phyloP scores from a whole-genome alignment of 768 basidiomycete species.

The Lentinula edodes region DNA sequence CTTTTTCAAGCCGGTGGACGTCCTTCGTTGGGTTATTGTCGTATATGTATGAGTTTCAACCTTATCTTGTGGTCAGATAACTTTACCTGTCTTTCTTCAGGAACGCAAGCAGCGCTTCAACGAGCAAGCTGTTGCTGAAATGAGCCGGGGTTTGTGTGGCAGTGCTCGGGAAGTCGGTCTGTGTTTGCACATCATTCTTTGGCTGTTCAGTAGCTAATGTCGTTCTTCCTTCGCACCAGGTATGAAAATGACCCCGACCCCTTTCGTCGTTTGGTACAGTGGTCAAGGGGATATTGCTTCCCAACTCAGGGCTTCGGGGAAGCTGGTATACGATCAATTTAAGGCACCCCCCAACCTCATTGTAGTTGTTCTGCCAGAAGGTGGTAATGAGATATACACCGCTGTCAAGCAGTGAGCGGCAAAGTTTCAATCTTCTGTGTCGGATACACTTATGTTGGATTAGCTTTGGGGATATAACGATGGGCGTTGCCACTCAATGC shows the following conservation, averaged over 20 bases:
- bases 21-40: slow-evolving; percentile 46
- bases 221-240: slow-evolving; percentile 32
- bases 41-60: not conserved
- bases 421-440: no score
- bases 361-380: slow-evolving; percentile 67
- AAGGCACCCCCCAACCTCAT: slow-evolving; percentile 48
- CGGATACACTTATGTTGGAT: not conserved
- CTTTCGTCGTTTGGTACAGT: slow-evolving; percentile 48
- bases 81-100: slow-evolving; percentile 4
- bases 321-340: slow-evolving; percentile 33
- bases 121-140: slow-evolving; percentile 39
- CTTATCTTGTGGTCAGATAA: not conserved
- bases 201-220: no score
- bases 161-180: slow-evolving; percentile 23
- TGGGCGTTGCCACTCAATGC: slow-evolving; percentile 78
- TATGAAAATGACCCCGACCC: slow-evolving; percentile 43
- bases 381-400: slow-evolving; percentile 70
- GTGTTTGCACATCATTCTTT: not conserved
- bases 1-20: slow-evolving; percentile 52
- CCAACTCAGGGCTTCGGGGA: slow-evolving; percentile 49
- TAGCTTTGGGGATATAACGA: slow-evolving; percentile 71
- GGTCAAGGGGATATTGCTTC: slow-evolving; percentile 50
- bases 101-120: slow-evolving; percentile 44
- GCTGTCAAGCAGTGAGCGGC: slow-evolving; percentile 69
- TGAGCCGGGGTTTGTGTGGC: slow-evolving; percentile 50